Conservation (phyloP, 176 grass and related monocot genomes). For the Pontederia crassipes region DNA sequence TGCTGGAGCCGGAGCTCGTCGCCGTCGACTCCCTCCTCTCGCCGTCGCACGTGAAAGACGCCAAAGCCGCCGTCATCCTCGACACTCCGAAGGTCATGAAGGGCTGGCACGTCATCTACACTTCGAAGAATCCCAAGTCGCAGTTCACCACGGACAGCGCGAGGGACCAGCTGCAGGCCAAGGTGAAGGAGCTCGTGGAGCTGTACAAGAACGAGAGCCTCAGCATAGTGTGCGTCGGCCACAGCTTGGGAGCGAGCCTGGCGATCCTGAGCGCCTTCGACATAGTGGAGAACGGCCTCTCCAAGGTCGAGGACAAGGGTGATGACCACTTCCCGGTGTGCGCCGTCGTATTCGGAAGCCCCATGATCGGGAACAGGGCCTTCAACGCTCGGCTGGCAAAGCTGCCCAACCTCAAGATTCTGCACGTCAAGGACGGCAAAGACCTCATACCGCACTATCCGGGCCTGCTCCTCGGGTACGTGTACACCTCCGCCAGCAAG, state of each 20-base stretch:
- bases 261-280: conserved; percentile 22
- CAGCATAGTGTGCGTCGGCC: conserved; percentile 14
- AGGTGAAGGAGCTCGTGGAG: conserved; percentile 1
- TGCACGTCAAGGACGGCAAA: neutral
- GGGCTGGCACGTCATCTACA: conserved; percentile 27
- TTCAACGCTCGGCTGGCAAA: conserved; percentile 17
- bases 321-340: conserved; percentile 10
- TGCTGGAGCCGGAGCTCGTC: neutral
- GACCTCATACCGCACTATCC: conserved; percentile 1
- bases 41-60: too few relatives aligned
- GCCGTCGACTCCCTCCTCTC: neutral
- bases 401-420: conserved; percentile 11
- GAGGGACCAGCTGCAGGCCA: conserved; percentile 7
- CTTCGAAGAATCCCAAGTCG: conserved; percentile 7
- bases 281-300: conserved; percentile 3
- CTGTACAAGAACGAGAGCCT: conserved; percentile 10
- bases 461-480: neutral
- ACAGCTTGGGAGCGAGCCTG: conserved; percentile 24
- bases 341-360: conserved; percentile 20
- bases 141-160: conserved; percentile 12
- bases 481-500: neutral
- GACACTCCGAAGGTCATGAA: conserved; percentile 21
- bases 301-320: neutral
- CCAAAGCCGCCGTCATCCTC: neutral
- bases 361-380: conserved; percentile 21